These are phyloP conservation scores for Eleusine coracana DNA, from an alignment of 176 grass and related monocot genomes.

Conservation along the genomic window DNA sequence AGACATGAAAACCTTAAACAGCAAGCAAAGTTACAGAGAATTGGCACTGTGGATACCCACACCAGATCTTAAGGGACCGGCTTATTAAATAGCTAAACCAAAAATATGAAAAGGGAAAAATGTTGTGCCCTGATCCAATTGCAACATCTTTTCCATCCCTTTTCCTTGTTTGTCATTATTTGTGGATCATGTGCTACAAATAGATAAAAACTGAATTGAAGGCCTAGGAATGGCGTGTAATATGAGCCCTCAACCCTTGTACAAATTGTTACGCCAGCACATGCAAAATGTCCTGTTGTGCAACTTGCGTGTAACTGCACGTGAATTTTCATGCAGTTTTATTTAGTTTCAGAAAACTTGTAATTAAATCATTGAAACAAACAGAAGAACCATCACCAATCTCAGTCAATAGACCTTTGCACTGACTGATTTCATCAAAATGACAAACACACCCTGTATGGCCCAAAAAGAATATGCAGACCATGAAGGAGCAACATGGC, in stretches of 20 bases:
- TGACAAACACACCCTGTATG: neutral
- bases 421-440: neutral
- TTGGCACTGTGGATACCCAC: neutral
- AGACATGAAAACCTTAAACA: neutral
- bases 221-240: neutral
- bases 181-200: neutral
- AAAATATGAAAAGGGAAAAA: neutral
- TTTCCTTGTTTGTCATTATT: neutral
- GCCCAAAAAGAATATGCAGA: neutral
- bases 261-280: neutral
- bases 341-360: neutral
- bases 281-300: neutral
- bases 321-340: conserved; percentile 9
- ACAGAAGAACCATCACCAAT: neutral
- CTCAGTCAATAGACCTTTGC: neutral
- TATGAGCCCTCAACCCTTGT: neutral
- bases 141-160: neutral
- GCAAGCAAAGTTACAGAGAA: neutral
- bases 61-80: neutral
- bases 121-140: neutral
- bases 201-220: neutral
- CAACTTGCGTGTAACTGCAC: neutral
- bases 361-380: neutral
- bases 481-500: neutral
- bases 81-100: neutral